phyloP scores from a whole-genome alignment of 805 yeast species.

The Candida loeiensis region DNA sequence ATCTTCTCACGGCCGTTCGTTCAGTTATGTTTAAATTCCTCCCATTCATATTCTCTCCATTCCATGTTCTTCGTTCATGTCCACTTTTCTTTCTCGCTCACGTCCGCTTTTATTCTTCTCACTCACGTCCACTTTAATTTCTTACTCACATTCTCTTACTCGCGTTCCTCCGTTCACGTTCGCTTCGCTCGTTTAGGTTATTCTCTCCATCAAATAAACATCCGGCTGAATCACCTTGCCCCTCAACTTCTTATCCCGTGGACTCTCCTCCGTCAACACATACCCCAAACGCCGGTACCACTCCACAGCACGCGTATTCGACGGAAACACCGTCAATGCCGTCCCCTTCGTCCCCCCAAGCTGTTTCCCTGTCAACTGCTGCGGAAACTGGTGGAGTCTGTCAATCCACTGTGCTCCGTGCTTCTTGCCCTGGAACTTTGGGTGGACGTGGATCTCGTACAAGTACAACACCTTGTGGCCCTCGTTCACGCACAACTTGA shows the following conservation, averaged over 20 bases:
- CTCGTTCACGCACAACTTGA: conserved; percentile 41
- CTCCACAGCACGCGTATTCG: conserved; percentile 37
- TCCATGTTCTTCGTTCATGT: no score
- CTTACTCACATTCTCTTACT: not conserved
- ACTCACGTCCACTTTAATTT: not conserved
- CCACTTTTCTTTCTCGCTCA: no score
- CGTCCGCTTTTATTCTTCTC: no score
- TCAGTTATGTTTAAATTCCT: no score
- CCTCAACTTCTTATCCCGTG: conserved; percentile 39
- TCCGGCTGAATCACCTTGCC: conserved; percentile 38
- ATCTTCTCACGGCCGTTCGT: no score
- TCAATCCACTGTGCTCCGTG: conserved; percentile 41
- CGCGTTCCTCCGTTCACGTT: not conserved
- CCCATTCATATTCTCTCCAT: no score
- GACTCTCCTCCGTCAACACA: conserved; percentile 37
- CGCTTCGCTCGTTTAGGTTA: not conserved
- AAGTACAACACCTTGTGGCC: conserved; percentile 42
- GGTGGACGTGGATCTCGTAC: conserved; percentile 52
- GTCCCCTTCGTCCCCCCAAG: conserved; percentile 22
- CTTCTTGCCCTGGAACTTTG: conserved; percentile 27
- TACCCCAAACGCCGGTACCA: conserved; percentile 47
- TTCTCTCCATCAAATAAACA: conserved; percentile 30
- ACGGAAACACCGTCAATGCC: conserved; percentile 49
- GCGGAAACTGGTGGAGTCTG: conserved; percentile 31
- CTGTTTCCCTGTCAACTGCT: not conserved